Evolutionary conservation across 208 protist species (phyloP), one percentile per base, ranked within the genome.

Genomic region (Trypanosoma vivax): DNA sequence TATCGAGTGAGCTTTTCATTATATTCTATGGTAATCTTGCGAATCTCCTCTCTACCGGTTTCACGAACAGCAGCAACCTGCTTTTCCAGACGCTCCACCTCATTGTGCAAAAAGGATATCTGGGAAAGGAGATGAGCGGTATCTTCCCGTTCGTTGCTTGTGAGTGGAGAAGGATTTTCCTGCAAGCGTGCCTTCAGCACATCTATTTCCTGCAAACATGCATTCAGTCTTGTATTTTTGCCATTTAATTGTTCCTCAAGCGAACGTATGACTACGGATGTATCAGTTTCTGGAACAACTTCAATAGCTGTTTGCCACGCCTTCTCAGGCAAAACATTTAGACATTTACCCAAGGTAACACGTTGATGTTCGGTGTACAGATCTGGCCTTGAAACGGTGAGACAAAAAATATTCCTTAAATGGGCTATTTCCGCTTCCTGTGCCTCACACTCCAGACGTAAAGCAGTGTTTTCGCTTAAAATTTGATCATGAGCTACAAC

Each of bases 81-180:
- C 18, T 70, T 19, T 47, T 92, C 84, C 19, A 92, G 65, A 5
- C 84, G 59, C 24, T 92, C 80, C 23, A 92, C 77, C 50, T 92
- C 84, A 48, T 71, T 75, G 47, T 92, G 84, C 10, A 93, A 56
- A 76, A 90, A 88, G 5, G 39, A 64, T 34, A 93, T 88, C 41
- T 93, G 85, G 2, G 66, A 68, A 7, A 87, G 50, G 1, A 88
- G 53, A 58, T 88, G 78, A 1, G 75, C 67, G 3, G 65, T 70
- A 29, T 78, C 65, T 28, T 61, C 38, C 2, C 53, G 49, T 14
- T 19, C 14, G 19, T 23, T 27, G 41, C 39, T 47, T 37, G 21
- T 39, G 9, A 21, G 2, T 1, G 6, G 5, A 23, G 41, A 33
- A 31, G n/a, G 4, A 39, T 47, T 21, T 5, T 60, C 29, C 19